phyloP scores from a whole-genome alignment of 2,329 filamentous ascomycete species.

The Pestalotiopsis sp. region DNA sequence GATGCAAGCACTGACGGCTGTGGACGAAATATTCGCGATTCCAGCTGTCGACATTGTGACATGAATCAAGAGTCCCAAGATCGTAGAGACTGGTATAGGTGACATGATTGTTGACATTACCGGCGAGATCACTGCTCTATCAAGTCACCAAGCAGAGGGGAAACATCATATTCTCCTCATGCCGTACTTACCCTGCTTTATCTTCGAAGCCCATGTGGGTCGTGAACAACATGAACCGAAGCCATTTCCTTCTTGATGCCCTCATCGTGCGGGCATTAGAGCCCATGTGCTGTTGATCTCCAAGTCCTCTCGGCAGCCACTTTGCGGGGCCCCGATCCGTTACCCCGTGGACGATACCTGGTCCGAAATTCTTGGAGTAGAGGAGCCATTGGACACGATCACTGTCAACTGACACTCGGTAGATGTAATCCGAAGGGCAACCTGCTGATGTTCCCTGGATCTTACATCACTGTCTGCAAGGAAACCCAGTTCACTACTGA shows the following conservation, averaged over 20 bases:
- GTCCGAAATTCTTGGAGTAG: background rate
- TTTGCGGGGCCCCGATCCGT: constrained; percentile 3
- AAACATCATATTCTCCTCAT: background rate
- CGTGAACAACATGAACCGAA: background rate
- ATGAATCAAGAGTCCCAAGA: background rate
- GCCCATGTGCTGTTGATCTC: background rate
- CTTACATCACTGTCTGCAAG: background rate
- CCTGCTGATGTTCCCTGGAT: background rate
- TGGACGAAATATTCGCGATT: background rate
- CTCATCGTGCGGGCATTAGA: background rate
- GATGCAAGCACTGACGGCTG: background rate
- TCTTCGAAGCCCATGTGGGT: background rate
- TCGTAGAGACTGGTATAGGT: background rate
- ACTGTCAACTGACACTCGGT: background rate
- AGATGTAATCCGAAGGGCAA: background rate
- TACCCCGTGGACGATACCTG: background rate
- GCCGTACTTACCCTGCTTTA: background rate
- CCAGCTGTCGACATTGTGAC: background rate
- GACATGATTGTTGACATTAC: background rate
- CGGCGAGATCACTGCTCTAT: background rate
- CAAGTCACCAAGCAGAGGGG: background rate
- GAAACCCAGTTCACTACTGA: background rate
- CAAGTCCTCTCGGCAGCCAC: background rate
- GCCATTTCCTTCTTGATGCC: background rate
- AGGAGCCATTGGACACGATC: background rate